Conservation (phyloP, 2,329 filamentous ascomycete species). For the Exserohilum rostratum region DNA sequence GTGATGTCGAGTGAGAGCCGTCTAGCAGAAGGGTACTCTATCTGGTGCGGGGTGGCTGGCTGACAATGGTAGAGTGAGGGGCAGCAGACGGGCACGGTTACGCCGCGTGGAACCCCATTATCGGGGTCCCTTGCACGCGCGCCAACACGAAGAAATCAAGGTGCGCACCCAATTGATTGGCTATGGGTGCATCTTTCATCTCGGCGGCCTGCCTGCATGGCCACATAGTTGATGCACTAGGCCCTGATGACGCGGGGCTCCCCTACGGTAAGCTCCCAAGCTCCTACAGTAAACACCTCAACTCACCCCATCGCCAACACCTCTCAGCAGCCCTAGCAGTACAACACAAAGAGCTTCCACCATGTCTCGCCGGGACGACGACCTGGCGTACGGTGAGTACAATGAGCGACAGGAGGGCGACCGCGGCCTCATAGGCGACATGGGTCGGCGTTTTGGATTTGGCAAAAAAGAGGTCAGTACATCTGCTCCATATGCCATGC, state of each 20-base stretch:
- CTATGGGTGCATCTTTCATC: conserved; percentile 6
- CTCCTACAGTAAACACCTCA: conserved; percentile 3
- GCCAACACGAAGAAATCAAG: conserved; percentile 1
- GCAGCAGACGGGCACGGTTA: background rate
- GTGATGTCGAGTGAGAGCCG: background rate
- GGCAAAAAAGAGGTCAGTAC: conserved; percentile 41
- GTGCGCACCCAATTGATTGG: conserved; percentile 3
- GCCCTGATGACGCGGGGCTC: conserved; percentile 27
- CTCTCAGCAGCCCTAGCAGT: conserved; percentile 6
- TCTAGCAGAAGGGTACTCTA: background rate
- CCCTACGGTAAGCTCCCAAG: background rate
- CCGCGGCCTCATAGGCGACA: conserved; percentile 60
- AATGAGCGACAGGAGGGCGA: conserved; percentile 51
- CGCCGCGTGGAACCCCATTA: background rate
- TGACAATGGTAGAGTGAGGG: background rate
- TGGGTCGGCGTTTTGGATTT: conserved; percentile 55
- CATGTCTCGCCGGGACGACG: conserved; percentile 54
- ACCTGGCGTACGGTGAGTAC: conserved; percentile 63
- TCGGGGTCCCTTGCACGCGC: background rate
- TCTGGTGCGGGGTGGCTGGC: too few relatives aligned
- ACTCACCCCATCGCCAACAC: conserved; percentile 9
- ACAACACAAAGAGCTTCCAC: conserved; percentile 5
- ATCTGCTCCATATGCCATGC: conserved; percentile 22
- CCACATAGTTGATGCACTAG: conserved; percentile 14
- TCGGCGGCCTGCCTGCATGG: conserved; percentile 6